Conservation (phyloP, 2,329 filamentous ascomycete genomes). For the Rhynchosporium secalis region DNA sequence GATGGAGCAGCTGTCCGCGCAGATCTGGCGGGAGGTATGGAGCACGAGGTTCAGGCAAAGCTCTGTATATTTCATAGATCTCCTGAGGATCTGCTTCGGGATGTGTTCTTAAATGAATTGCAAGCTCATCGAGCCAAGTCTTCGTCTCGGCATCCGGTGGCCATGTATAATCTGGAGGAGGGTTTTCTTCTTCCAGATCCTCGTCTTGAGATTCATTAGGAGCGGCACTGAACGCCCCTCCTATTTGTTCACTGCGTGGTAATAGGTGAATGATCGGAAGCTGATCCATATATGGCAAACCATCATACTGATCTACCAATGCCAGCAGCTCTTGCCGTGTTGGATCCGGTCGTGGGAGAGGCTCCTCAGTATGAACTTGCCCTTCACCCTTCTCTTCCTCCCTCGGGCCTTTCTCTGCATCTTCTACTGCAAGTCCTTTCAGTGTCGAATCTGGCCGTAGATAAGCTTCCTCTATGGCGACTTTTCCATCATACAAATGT, state of each 20-base stretch:
- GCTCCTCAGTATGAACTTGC: constrained; percentile 6
- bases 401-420: no score
- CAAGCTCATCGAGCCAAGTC: constrained; percentile 32
- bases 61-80: constrained; percentile 41
- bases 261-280: constrained; percentile 54
- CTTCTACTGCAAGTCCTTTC: no score
- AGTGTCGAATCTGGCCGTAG: no score
- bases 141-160: constrained; percentile 34
- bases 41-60: constrained; percentile 39
- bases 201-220: constrained; percentile 45
- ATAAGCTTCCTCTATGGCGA: no score
- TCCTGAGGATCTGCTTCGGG: constrained; percentile 31
- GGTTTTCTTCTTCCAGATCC: constrained; percentile 44
- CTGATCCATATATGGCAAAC: constrained; percentile 53
- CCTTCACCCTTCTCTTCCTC: neutral
- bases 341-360: constrained; percentile 23
- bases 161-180: constrained; percentile 36
- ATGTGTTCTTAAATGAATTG: constrained; percentile 26
- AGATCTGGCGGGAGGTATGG: constrained; percentile 36
- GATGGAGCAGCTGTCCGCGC: constrained; percentile 37
- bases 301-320: constrained; percentile 53
- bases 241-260: constrained; percentile 51
- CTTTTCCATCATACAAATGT: no score
- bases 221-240: constrained; percentile 50
- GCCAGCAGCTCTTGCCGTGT: constrained; percentile 51